Evolutionary conservation across 225 moss, liverwort and hornwort species (phyloP).

Genomic region (Takakia lepidozioides): DNA sequence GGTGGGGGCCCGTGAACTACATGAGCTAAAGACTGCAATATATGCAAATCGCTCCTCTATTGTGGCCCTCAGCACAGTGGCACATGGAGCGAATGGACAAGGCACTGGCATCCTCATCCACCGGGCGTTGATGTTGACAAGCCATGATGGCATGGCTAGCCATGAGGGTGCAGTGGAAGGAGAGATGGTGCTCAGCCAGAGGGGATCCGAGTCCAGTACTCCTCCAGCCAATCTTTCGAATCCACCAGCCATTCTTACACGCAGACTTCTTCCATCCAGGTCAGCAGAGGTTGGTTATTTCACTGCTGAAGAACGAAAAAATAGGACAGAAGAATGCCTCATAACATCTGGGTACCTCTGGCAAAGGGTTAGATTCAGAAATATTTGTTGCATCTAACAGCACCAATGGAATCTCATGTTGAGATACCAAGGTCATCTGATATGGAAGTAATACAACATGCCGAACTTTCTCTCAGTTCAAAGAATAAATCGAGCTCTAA

Average conservation of each 20-base stretch:
- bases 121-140: slow-evolving; percentile 21
- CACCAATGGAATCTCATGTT: no score
- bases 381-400: no score
- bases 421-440: no score
- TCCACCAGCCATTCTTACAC: no score
- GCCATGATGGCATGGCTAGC: slow-evolving; percentile 16
- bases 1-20: no score
- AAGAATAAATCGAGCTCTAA: no score
- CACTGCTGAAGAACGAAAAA: not conserved
- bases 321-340: not conserved
- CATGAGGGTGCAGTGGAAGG: slow-evolving; percentile 16
- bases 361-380: no score
- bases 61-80: slow-evolving; percentile 11
- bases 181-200: slow-evolving; percentile 13
- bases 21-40: no score
- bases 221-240: not conserved
- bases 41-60: no score
- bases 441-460: no score
- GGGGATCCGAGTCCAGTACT: not conserved
- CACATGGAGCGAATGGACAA: slow-evolving; percentile 7
- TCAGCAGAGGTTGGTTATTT: not conserved
- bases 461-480: no score
- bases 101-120: slow-evolving; percentile 26
- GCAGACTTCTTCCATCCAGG: slow-evolving; percentile 5
- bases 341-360: no score